Percentiles rank a stretch among this genome's conserved stretches.
Evolutionary conservation across 2,329 filamentous ascomycete genomes (phyloP).

Genomic region (Diaporthe sp.): DNA sequence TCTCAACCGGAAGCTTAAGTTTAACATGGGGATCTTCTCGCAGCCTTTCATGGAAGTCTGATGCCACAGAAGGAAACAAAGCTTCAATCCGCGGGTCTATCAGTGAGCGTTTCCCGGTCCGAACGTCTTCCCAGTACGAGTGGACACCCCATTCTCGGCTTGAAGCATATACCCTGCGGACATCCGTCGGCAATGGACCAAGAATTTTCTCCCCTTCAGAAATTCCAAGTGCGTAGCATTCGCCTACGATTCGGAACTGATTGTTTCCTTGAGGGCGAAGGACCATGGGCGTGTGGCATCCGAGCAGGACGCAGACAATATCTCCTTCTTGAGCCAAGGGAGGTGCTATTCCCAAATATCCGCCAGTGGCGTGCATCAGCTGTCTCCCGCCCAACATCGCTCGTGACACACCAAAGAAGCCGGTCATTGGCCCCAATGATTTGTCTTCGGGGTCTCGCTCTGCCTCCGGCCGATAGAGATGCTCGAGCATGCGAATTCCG

Average conservation of each 20-base stretch:
- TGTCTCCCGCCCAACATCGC: not conserved
- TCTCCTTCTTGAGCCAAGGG: not conserved
- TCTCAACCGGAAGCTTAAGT: not conserved
- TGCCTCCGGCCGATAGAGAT: not conserved
- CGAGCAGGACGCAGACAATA: not conserved
- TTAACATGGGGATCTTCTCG: not conserved
- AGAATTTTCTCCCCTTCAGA: not conserved
- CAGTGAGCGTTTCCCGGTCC: not conserved
- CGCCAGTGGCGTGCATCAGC: not conserved
- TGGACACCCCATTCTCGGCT: constrained; percentile 15
- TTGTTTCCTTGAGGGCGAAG: not conserved
- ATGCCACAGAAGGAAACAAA: not conserved
- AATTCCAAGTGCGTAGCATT: not conserved
- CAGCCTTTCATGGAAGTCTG: not conserved
- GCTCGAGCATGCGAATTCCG: not conserved
- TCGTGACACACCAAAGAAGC: not conserved
- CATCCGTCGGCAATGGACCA: not conserved
- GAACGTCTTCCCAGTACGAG: not conserved
- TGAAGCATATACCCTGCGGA: constrained; percentile 4
- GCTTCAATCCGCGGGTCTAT: constrained; percentile 1
- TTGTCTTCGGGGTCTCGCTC: not conserved
- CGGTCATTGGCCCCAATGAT: not conserved
- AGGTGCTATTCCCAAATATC: not conserved
- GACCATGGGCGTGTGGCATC: constrained; percentile 12
- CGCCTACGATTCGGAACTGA: not conserved